Base-by-base conservation (phyloP, 2,329 filamentous ascomycete genomes). In the Periconia sp. region DNA sequence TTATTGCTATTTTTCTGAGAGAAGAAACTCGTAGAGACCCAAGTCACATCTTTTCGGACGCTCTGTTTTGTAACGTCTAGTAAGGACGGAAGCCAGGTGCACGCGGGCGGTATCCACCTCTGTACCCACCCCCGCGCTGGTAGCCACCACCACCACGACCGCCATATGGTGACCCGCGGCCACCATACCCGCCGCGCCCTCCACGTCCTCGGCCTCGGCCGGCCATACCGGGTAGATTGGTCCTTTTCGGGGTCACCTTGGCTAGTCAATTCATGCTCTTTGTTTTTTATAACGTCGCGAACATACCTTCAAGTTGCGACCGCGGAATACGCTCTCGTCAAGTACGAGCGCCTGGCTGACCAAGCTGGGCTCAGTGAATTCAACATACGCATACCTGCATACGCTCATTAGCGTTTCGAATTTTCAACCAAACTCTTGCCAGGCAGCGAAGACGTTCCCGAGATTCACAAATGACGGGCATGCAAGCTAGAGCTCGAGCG, bases 321-420 rank as follows among this genome's bases (percentile, higher is more conserved):
- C 92, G 68, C 94, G 92, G 79, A 99, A 96, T 53, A 95, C 83
- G 75, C 92, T 97, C 78, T 99, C 94, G 74, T 99, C 97, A 53
- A 99, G 81, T 41, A 97, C 92, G 56, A 99, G 83, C 23, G 94
- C 94, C 74, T 96, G 91, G 45, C 91, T 91, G 59, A 99, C 93
- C 57, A 97, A 82, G 76, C 86, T 92, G 46, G 94, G 92, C 78
- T 97, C 94, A 56, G 91, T 89, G 73, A 99, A 99, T 77, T 99
- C 94, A 68, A 99, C 94, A 77, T 99, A 99, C 70, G 94, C 94
- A 79, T 99, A 99, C 61, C 92, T 97, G 76, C 74, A 76, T 72
- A 73, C 72, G 72, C 73, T 63, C 68, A 75, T 76, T 76, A 76
- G 74, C 73, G 77, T 76, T 75, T 76, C 79, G 73, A 77, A 80